These are phyloP conservation scores for Acidomyces sp. DNA, from an alignment of 495 filamentous ascomycete species.

Conservation along the genomic window DNA sequence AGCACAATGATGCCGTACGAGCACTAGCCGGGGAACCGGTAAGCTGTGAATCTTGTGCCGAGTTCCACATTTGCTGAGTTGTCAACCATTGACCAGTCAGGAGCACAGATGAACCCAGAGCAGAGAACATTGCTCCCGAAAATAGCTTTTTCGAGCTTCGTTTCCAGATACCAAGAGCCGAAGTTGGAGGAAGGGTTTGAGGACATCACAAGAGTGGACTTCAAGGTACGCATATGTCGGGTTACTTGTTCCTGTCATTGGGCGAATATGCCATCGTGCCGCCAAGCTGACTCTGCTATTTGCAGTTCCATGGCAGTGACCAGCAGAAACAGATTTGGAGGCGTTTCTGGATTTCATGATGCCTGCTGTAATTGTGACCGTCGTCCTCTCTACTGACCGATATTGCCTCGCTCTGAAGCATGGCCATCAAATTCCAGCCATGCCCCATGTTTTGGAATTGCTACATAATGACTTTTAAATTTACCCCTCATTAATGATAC, in stretches of 20 bases:
- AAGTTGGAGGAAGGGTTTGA: slow-evolving; percentile 67
- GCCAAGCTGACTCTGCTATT: neutral
- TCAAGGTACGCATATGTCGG: slow-evolving; percentile 36
- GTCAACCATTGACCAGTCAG: neutral
- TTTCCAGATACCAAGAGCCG: slow-evolving; percentile 56
- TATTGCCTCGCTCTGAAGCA: neutral
- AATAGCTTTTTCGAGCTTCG: slow-evolving; percentile 66
- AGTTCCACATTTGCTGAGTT: neutral
- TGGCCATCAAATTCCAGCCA: no score
- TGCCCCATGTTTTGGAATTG: no score
- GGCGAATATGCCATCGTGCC: neutral
- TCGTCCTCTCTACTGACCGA: neutral
- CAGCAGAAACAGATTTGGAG: slow-evolving; percentile 18
- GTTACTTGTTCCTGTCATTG: neutral
- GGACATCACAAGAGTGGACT: slow-evolving; percentile 58
- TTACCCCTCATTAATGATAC: no score
- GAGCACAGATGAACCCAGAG: slow-evolving; percentile 63
- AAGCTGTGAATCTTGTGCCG: slow-evolving; percentile 17
- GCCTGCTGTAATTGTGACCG: neutral
- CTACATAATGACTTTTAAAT: no score
- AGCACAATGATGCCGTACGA: slow-evolving; percentile 81
- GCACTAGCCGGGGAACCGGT: slow-evolving; percentile 48
- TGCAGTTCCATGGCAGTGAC: slow-evolving; percentile 18
- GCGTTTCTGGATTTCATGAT: slow-evolving; percentile 20
- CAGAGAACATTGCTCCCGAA: slow-evolving; percentile 57